A percentile compares a stretch with the other conserved stretches of the same genome.
phyloP scores from a whole-genome alignment of 768 basidiomycete genomes.

The Lactarius hatsudake region DNA sequence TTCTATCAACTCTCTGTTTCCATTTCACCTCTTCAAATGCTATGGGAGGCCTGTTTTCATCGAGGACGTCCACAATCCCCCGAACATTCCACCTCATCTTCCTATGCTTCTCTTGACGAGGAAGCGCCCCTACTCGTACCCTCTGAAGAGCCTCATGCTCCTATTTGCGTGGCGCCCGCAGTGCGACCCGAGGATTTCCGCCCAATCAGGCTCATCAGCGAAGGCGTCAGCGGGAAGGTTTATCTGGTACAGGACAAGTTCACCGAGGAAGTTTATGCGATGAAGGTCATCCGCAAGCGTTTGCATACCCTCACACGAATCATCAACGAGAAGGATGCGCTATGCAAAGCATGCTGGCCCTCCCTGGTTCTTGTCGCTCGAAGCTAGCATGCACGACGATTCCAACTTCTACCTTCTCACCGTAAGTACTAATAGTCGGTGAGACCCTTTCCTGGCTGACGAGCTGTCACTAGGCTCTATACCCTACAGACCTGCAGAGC shows the following conservation, averaged over 20 bases:
- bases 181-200: conserved; percentile 18
- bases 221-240: conserved; percentile 26
- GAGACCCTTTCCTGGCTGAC: not conserved
- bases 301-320: conserved; percentile 9
- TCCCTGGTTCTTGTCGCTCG: conserved; percentile 23
- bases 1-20: not conserved
- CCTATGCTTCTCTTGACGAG: conserved; percentile 16
- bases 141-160: not conserved
- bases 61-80: not conserved
- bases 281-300: conserved; percentile 26
- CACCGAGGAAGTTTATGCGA: conserved; percentile 16
- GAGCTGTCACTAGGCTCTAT: conserved; percentile 6
- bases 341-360: conserved; percentile 14
- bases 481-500: conserved; percentile 21
- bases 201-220: conserved; percentile 20
- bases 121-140: conserved; percentile 7
- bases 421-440: conserved; percentile 1
- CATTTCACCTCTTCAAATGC: conserved; percentile 7
- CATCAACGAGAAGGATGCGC: conserved; percentile 21
- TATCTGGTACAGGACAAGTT: conserved; percentile 21
- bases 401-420: conserved; percentile 28
- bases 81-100: not conserved
- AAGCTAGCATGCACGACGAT: conserved; percentile 27
- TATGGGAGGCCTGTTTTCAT: not conserved
- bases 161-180: not conserved